A percentile compares a stretch with the other conserved stretches of the same genome.
phyloP scores from a whole-genome alignment of 2,329 filamentous ascomycete genomes.

The Coniochaeta prunicola region DNA sequence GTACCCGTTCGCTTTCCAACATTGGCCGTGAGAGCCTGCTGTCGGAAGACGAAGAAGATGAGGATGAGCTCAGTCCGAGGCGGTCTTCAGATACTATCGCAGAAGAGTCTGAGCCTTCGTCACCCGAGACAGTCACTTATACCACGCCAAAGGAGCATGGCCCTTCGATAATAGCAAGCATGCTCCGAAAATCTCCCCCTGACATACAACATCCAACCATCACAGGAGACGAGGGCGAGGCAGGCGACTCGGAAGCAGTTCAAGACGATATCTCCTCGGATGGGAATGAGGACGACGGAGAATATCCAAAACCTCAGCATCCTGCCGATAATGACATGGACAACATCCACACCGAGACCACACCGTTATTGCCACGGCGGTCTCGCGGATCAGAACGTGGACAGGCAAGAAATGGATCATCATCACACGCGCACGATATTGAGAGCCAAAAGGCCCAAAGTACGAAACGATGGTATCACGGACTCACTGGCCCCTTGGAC shows the following conservation, averaged over 20 bases:
- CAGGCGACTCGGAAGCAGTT: slow-evolving; percentile 7
- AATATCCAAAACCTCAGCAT: neutral
- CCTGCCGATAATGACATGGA: neutral
- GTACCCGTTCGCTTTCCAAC: slow-evolving; percentile 27
- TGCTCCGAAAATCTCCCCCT: slow-evolving; percentile 42
- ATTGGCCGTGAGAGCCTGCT: slow-evolving; percentile 14
- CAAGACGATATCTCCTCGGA: neutral
- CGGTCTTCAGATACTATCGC: slow-evolving; percentile 43
- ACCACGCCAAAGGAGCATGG: slow-evolving; percentile 18
- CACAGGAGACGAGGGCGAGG: slow-evolving; percentile 8
- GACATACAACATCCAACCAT: slow-evolving; percentile 8
- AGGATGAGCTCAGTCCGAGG: slow-evolving; percentile 9
- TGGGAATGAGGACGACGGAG: slow-evolving; percentile 10
- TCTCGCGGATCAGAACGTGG: slow-evolving; percentile 17
- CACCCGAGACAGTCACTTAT: slow-evolving; percentile 30
- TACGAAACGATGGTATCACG: slow-evolving; percentile 25
- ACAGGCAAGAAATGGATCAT: slow-evolving; percentile 10
- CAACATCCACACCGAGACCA: slow-evolving; percentile 28
- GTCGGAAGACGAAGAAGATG: slow-evolving; percentile 18
- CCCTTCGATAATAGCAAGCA: slow-evolving; percentile 39
- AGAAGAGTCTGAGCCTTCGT: slow-evolving; percentile 53
- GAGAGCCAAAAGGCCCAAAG: slow-evolving; percentile 39
- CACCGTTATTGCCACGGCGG: slow-evolving; percentile 36
- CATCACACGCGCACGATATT: slow-evolving; percentile 30
- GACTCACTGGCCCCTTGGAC: slow-evolving; percentile 19